Percentiles rank a stretch among this genome's conserved stretches.
Evolutionary conservation across 2,329 filamentous ascomycete genomes (phyloP).

Genomic region (Cytospora piceae): DNA sequence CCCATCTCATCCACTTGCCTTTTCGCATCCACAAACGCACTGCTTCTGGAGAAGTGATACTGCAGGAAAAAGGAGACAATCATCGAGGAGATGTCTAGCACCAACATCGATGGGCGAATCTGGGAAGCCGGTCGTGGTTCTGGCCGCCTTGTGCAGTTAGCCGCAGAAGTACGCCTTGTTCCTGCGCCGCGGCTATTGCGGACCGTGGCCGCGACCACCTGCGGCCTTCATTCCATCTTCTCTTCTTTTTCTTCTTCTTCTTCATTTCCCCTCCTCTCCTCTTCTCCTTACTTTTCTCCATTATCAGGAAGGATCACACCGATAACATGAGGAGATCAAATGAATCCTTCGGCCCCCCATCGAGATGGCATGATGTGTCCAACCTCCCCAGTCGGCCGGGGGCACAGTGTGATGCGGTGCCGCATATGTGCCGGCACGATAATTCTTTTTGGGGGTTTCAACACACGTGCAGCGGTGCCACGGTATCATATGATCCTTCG

Average conservation of each 20-base stretch:
- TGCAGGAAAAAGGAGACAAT: not conserved
- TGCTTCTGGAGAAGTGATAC: not conserved
- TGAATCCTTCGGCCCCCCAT: not conserved
- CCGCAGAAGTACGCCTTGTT: slow-evolving; percentile 2
- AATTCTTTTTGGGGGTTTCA: not conserved
- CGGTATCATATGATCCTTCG: not conserved
- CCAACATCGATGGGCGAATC: not conserved
- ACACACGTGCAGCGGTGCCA: not conserved
- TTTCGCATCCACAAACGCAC: not conserved
- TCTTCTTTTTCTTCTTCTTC: not conserved
- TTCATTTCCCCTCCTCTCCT: not conserved
- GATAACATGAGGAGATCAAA: not conserved
- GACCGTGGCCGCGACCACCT: not conserved
- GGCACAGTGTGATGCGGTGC: not conserved
- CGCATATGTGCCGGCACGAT: not conserved
- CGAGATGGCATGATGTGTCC: slow-evolving; percentile 7
- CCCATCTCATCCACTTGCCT: not conserved
- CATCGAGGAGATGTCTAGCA: not conserved
- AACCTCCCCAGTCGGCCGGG: not conserved
- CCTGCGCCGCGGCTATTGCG: not conserved
- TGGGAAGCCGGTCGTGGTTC: not conserved
- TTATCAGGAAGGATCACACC: not conserved
- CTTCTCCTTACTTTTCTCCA: not conserved
- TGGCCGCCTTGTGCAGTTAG: not conserved
- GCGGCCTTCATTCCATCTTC: not conserved